A percentile compares a stretch with the other conserved stretches of the same genome.
Evolutionary conservation across 2,329 filamentous ascomycete genomes (phyloP).

Genomic region (Hypoxylon sp.): DNA sequence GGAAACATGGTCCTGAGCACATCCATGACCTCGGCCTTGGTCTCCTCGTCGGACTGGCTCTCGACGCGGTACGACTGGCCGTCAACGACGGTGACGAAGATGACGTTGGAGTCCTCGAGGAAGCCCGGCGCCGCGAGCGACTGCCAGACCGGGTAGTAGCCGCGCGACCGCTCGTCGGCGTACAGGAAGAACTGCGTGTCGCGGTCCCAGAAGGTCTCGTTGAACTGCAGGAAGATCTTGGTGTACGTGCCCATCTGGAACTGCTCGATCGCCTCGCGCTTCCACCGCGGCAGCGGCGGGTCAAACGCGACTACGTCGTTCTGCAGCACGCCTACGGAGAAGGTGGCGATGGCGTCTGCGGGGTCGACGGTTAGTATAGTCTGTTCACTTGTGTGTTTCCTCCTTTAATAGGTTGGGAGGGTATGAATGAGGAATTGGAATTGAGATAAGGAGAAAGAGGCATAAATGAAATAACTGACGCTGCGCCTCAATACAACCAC

Average conservation of each 20-base stretch:
- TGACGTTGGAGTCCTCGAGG: constrained; percentile 66
- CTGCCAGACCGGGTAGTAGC: constrained; percentile 67
- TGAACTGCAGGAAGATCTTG: constrained; percentile 76
- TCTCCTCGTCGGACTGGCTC: constrained; percentile 64
- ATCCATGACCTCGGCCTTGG: constrained; percentile 62
- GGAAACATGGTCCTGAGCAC: constrained; percentile 70
- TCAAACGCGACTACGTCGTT: constrained; percentile 65
- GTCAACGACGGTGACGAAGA: constrained; percentile 70
- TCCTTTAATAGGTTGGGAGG: too few relatives aligned
- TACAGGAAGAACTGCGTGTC: constrained; percentile 56
- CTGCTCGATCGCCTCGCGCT: constrained; percentile 67
- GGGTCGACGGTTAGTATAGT: constrained; percentile 28
- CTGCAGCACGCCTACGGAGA: constrained; percentile 73
- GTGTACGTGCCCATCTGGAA: constrained; percentile 77
- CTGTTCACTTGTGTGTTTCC: not conserved
- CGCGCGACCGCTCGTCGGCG: constrained; percentile 52
- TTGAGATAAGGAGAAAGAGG: not conserved
- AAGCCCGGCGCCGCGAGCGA: constrained; percentile 66
- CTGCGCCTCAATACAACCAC: constrained; percentile 48
- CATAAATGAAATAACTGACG: constrained; percentile 29
- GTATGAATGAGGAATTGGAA: too few relatives aligned
- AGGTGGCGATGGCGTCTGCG: constrained; percentile 66
- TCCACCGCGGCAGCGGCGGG: constrained; percentile 69
- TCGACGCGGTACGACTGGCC: constrained; percentile 66
- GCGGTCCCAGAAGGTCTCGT: constrained; percentile 69